Base-by-base conservation (phyloP, 73 alveolate genomes). In the Paramecium octaurelia region DNA sequence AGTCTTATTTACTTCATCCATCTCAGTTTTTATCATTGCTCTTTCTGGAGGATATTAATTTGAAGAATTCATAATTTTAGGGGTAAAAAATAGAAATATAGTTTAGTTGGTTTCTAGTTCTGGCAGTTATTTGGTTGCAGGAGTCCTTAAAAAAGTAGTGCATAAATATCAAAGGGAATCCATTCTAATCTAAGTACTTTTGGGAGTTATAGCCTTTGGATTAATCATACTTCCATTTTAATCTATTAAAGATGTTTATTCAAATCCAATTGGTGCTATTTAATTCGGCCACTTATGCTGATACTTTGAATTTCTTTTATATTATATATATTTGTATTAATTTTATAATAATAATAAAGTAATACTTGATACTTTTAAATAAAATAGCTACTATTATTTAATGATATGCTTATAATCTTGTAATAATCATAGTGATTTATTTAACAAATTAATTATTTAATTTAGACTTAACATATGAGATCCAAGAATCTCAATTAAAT, bases 1-100 rank as follows among this genome's bases (percentile, higher is more conserved):
- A 31, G 98, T 96, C 23, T 87, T 96, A 59, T 87, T 96, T 35
- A 96, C 98, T 12, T 77, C 97, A 18, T 46, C 95, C 1, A 91
- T 91, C 8, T 70, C 93, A 20, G 77, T 91, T 6, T 80, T 80
- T 43, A 46, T 80, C 24, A 80, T 80, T 44, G 46, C 76, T 46
- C 75, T 80, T 2, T 80, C 91, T 9, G 91, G 91, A 46, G 91
- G 75, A 3, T 80, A 80, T 23, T 24, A 40, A 31, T 18, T 80
- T 8, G 10, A 23, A 20, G 91, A 40, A 44, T 80, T 80, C 16
- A 44, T 80, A 0, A 27, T 80, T 4, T 44, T 44, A 8, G 91
- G 91, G 12, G 91, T 80, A 80, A 31, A 23, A 80, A 21, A 35
- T 43, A 6, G 16, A 0, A 2, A 14, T 35, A 36, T 36, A n/a